Evolutionary conservation across 108 stramenopile genomes (phyloP), one percentile per base, ranked within the genome.

Genomic region (Cyclotella cryptica): DNA sequence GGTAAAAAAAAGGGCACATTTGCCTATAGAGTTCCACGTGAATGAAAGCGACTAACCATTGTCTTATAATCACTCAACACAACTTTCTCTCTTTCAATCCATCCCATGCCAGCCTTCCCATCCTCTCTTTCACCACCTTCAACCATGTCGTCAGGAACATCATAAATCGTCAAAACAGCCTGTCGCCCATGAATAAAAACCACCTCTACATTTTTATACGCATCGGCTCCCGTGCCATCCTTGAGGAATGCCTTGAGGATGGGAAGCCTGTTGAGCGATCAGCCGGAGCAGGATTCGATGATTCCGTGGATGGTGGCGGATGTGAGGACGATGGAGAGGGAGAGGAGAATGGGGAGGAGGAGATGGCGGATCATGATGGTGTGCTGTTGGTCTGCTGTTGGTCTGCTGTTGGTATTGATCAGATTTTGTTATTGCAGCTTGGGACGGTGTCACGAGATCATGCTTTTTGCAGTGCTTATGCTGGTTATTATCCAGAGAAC

Each of bases 41-140:
- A 64, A 64, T 19, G 44, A 19, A 6, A 60, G 26, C 0, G 22
- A 61, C 64, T 7, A 51, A 80, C 79, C 79, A 84, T 85, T 8
- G 88, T 87, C 59, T 79, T 60, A 35, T 88, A 84, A 49, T 84
- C 78, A 66, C 78, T 86, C 61, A 90, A 66, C n/a, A 66, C 66
- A 44, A 90, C 65, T 26, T 78, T 41, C 75, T 90, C 88, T 69
- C 45, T 77, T 30, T 61, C 60, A 15, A 45, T 90, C 88, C 75
- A 45, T 71, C 60, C 35, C 60, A 15, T 26, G 51, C 42, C 62
- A 35, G 8, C 60, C 29, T 35, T 35, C 35, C 35, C 35, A 2
- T 35, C 35, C 35, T 61, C 60, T 39, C 60, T 39, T 10, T 39
- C 60, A 1, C n/a, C 30, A 53, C 69, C 61, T 18, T 44, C 54